A percentile compares a stretch with the other conserved stretches of the same genome.
phyloP scores from a whole-genome alignment of 129 eudicot genomes.

The Chrysanthemum seticuspe region DNA sequence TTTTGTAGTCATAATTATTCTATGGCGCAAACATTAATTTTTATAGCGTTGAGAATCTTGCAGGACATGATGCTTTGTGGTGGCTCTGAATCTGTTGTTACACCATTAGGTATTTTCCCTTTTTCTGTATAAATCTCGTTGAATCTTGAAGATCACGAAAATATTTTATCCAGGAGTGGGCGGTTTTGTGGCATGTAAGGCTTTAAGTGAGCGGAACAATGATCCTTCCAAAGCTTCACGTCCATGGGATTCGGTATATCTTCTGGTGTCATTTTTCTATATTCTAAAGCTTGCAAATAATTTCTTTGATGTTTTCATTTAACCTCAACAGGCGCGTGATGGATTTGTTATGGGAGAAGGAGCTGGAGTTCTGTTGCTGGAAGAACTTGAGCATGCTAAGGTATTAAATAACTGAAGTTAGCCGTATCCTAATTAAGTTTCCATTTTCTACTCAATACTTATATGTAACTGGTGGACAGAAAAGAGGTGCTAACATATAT shows the following conservation, averaged over 20 bases:
- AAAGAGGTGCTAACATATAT: conserved; percentile 73
- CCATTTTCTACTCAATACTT: neutral
- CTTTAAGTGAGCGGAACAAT: conserved; percentile 68
- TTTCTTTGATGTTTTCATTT: neutral
- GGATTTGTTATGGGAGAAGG: conserved; percentile 99
- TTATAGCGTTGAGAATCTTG: conserved; percentile 22
- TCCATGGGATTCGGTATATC: conserved; percentile 79
- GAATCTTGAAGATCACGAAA: conserved; percentile 5
- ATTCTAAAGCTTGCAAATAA: neutral
- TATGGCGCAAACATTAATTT: neutral
- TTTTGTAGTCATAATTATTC: conserved; percentile 3
- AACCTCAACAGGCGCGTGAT: conserved; percentile 60
- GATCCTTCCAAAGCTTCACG: conserved; percentile 90
- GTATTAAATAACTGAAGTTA: conserved; percentile 24
- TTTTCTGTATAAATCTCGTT: neutral
- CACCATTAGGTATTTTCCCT: conserved; percentile 61
- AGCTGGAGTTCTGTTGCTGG: conserved; percentile 75
- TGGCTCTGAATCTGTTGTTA: conserved; percentile 79
- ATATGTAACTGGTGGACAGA: conserved; percentile 35
- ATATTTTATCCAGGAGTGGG: conserved; percentile 64
- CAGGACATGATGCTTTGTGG: conserved; percentile 96
- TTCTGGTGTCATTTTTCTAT: neutral
- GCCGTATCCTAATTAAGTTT: conserved; percentile 5
- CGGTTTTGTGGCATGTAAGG: conserved; percentile 87
- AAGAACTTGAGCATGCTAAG: conserved; percentile 91